Evolutionary conservation across 2,329 filamentous ascomycete genomes (phyloP), one percentile per base, ranked within the genome.

Genomic region (Talaromyces sp.): DNA sequence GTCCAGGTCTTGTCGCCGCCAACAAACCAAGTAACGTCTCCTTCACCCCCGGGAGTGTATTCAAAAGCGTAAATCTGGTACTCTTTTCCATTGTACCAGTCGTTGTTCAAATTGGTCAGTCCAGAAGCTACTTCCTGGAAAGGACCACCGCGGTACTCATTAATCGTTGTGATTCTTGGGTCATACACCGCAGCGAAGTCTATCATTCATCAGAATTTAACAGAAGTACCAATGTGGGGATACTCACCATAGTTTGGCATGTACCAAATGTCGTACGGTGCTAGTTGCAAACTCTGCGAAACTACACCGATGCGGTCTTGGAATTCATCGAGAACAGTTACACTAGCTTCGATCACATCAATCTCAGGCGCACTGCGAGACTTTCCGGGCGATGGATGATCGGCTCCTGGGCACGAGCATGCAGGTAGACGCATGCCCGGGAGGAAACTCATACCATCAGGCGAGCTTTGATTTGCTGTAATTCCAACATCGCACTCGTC

Each of bases 241-340:
- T 8, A 65, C 73, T 59, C 67, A 81, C 79, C 76, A 65, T 83
- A 83, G 68, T 89, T 81, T 8, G 87, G 87, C 74, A 86, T 84
- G 69, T 89, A 90, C 81, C 84, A 89, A 53, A 87, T 79, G 69
- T 91, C 88, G 66, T 90, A 90, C 1, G 88, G 88, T 1, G 88
- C 88, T 62, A 86, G 80, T 68, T 90, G 87, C 69, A 84, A 82
- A 72, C 85, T 87, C 67, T 90, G 87, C 6, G 88, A 89, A 1
- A 85, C 88, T 23, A 80, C 77, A 53, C 87, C 87, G 56, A 88
- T 80, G 36, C 78, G 79, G n/a, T 78, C 78, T 1, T 63, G 60
- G 23, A 79, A 70, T n/a, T 78, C 76, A 44, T 83, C 81, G 28
- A 87, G 68, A 18, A 79, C 77, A 5, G 74, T 76, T 14, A 86